phyloP scores from a whole-genome alignment of 202 grass and related monocot genomes.

The Carex arenaria region DNA sequence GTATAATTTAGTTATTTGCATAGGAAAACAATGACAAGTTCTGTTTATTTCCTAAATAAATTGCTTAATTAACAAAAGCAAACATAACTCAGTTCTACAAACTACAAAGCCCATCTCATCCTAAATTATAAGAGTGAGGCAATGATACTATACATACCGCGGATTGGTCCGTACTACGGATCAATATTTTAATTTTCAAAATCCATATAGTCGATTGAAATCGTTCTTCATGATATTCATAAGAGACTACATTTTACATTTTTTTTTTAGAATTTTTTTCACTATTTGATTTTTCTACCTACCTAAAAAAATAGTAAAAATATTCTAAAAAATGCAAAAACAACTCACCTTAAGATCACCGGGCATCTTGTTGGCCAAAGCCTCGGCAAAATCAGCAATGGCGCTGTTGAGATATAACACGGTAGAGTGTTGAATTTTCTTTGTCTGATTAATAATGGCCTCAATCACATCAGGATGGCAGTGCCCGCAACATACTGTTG shows the following conservation, averaged over 20 bases:
- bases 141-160: too few relatives aligned
- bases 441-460: constrained; percentile 64
- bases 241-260: too few relatives aligned
- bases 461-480: constrained; percentile 87
- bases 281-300: too few relatives aligned
- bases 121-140: not conserved
- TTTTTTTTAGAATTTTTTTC: too few relatives aligned
- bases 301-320: too few relatives aligned
- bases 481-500: constrained; percentile 86
- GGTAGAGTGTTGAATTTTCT: constrained; percentile 79
- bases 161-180: too few relatives aligned
- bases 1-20: not conserved
- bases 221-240: too few relatives aligned
- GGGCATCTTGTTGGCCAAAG: constrained; percentile 72
- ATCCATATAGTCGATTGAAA: too few relatives aligned
- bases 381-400: constrained; percentile 85
- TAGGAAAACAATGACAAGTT: not conserved
- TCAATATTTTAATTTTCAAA: too few relatives aligned
- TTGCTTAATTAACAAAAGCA: not conserved
- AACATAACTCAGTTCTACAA: not conserved
- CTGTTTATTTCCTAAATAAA: not conserved
- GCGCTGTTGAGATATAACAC: constrained; percentile 83
- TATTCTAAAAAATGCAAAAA: too few relatives aligned
- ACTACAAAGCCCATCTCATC: not conserved
- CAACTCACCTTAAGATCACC: constrained; percentile 68